Evolutionary conservation across 805 yeast genomes (phyloP).

Genomic region (Saccharomyces eubayanus): DNA sequence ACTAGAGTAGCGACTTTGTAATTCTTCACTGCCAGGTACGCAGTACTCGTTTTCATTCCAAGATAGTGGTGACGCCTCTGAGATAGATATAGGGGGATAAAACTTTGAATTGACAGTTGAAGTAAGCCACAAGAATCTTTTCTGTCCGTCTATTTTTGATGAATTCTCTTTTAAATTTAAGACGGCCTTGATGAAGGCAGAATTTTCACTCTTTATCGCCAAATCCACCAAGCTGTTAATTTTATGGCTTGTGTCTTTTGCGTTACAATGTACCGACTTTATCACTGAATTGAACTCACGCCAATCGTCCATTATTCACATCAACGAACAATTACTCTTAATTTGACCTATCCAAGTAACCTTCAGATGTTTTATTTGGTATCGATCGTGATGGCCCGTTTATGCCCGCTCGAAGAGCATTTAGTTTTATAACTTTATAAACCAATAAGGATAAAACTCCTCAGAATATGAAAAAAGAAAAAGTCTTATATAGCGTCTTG

Average conservation of each 20-base stretch:
- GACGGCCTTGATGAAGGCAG: constrained; percentile 7
- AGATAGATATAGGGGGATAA: constrained; percentile 24
- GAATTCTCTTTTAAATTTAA: constrained; percentile 11
- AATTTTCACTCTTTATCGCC: constrained; percentile 8
- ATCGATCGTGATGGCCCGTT: not conserved
- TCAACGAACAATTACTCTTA: not conserved
- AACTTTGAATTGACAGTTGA: constrained; percentile 11
- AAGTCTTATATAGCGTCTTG: not conserved
- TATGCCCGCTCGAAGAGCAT: not conserved
- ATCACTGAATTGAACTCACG: constrained; percentile 5
- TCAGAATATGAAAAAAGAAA: not conserved
- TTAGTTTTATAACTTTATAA: not conserved
- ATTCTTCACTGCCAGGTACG: not conserved
- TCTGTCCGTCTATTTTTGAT: constrained; percentile 4
- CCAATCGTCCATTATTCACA: constrained; percentile 3
- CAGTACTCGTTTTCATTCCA: constrained; percentile 12
- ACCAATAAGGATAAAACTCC: not conserved
- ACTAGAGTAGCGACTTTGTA: constrained; percentile 7
- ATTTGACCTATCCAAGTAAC: not conserved
- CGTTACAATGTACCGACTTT: constrained; percentile 1
- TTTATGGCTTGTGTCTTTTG: not conserved
- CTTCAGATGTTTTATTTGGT: not conserved
- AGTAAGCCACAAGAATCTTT: constrained; percentile 21
- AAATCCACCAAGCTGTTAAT: not conserved
- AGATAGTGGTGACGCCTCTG: constrained; percentile 13